Evolutionary conservation across 2,329 filamentous ascomycete species (phyloP).

Genomic region (Colletotrichum horii): DNA sequence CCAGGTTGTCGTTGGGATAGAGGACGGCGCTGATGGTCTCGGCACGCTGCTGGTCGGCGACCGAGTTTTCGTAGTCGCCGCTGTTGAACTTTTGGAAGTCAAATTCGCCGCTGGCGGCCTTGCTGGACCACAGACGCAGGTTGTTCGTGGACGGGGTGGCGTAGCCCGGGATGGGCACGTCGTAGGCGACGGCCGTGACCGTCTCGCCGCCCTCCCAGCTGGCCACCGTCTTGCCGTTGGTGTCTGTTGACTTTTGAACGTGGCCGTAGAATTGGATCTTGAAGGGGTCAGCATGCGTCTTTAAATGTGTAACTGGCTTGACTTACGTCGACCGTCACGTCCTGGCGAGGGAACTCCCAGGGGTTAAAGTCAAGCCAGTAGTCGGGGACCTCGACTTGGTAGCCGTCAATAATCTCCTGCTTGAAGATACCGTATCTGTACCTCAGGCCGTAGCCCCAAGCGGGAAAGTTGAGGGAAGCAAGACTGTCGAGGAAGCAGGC

Average conservation of each 20-base stretch:
- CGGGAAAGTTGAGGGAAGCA: slow-evolving; percentile 91
- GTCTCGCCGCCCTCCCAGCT: slow-evolving; percentile 94
- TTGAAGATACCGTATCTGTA: slow-evolving; percentile 99
- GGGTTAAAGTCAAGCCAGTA: slow-evolving; percentile 99
- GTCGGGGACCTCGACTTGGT: slow-evolving; percentile 97
- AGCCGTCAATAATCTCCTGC: slow-evolving; percentile 97
- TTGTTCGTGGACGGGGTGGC: slow-evolving; percentile 93
- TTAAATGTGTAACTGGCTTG: background rate
- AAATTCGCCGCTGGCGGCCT: slow-evolving; percentile 95
- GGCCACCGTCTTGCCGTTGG: slow-evolving; percentile 74
- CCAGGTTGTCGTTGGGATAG: slow-evolving; percentile 97
- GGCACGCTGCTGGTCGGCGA: slow-evolving; percentile 97
- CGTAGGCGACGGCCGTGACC: slow-evolving; percentile 90
- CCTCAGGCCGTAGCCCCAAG: slow-evolving; percentile 95
- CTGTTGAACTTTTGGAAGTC: slow-evolving; percentile 99
- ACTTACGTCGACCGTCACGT: slow-evolving; percentile 85
- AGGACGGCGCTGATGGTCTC: slow-evolving; percentile 98
- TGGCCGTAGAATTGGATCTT: slow-evolving; percentile 90
- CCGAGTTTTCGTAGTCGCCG: slow-evolving; percentile 96
- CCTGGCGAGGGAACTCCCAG: slow-evolving; percentile 96
- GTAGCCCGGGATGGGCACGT: slow-evolving; percentile 91
- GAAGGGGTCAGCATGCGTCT: background rate
- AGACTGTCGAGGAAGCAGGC: slow-evolving; percentile 97
- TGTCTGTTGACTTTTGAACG: slow-evolving; percentile 77
- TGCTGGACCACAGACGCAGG: slow-evolving; percentile 95